phyloP scores from a whole-genome alignment of 1,139 yeast species.

The Geotrichum histeridarum region DNA sequence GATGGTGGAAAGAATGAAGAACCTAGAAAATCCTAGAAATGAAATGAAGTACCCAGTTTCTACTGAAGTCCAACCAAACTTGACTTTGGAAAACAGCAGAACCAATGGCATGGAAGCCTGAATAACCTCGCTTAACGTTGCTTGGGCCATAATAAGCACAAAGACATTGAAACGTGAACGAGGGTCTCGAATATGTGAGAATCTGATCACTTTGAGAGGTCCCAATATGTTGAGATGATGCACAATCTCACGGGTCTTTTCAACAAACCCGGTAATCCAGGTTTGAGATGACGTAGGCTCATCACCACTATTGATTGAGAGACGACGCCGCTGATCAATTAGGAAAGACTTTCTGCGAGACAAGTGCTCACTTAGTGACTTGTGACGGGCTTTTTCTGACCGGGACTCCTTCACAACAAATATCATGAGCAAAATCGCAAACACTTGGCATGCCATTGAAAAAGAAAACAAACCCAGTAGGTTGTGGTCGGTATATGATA shows the following conservation, averaged over 20 bases:
- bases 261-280: slow-evolving; percentile 17
- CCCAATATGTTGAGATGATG: slow-evolving; percentile 31
- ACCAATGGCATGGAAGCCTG: slow-evolving; percentile 44
- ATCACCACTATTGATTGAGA: slow-evolving; percentile 1
- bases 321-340: slow-evolving; percentile 13
- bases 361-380: slow-evolving; percentile 35
- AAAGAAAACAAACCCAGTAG: slow-evolving; percentile 29
- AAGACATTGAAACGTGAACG: slow-evolving; percentile 46
- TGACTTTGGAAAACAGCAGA: slow-evolving; percentile 54
- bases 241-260: slow-evolving; percentile 15
- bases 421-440: slow-evolving; percentile 37
- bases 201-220: slow-evolving; percentile 46
- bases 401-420: slow-evolving; percentile 57
- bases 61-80: slow-evolving; percentile 55
- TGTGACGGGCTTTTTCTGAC: slow-evolving; percentile 43
- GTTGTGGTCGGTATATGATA: slow-evolving; percentile 30
- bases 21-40: slow-evolving; percentile 46
- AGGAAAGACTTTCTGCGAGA: slow-evolving; percentile 9
- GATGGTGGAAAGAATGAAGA: slow-evolving; percentile 41
- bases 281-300: background rate
- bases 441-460: slow-evolving; percentile 25
- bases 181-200: slow-evolving; percentile 38
- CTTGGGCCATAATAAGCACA: slow-evolving; percentile 47
- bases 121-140: slow-evolving; percentile 39
- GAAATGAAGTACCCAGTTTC: slow-evolving; percentile 60